Evolutionary conservation across 331 rosid species (phyloP).

Genomic region (Malus hybrid): DNA sequence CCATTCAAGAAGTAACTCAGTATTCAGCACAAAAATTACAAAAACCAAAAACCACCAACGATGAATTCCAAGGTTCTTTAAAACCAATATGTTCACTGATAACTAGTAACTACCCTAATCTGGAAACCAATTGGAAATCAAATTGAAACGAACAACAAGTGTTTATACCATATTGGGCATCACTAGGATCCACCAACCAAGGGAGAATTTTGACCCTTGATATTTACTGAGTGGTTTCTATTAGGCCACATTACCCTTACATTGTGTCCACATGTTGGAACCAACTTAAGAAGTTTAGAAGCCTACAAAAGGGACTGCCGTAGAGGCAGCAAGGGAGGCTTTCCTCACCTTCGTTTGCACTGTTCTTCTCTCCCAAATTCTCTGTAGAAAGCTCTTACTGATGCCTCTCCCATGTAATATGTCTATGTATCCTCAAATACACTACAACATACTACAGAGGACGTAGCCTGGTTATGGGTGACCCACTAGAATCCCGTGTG

Average conservation of each 20-base stretch:
- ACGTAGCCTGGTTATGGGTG: neutral
- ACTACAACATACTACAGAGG: neutral
- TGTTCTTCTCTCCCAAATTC: neutral
- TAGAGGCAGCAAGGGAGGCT: neutral
- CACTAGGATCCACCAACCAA: neutral
- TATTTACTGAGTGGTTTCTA: neutral
- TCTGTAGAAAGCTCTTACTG: neutral
- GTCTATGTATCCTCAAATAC: neutral
- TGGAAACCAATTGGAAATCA: neutral
- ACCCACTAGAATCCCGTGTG: too few relatives aligned
- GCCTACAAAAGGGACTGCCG: neutral
- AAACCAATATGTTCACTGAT: neutral
- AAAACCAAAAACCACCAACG: neutral
- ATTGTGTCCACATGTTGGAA: neutral
- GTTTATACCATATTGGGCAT: neutral
- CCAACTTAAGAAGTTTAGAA: neutral
- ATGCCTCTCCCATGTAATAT: neutral
- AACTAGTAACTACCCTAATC: neutral
- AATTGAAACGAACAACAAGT: neutral
- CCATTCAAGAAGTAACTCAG: constrained; percentile 18
- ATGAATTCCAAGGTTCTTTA: neutral
- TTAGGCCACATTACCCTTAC: neutral
- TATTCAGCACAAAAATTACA: neutral
- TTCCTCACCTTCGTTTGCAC: neutral
- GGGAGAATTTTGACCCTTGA: too few relatives aligned